Evolutionary conservation across 305 asterid genomes (phyloP), one percentile per base, ranked within the genome.

Genomic region (Ruellia speciosa): DNA sequence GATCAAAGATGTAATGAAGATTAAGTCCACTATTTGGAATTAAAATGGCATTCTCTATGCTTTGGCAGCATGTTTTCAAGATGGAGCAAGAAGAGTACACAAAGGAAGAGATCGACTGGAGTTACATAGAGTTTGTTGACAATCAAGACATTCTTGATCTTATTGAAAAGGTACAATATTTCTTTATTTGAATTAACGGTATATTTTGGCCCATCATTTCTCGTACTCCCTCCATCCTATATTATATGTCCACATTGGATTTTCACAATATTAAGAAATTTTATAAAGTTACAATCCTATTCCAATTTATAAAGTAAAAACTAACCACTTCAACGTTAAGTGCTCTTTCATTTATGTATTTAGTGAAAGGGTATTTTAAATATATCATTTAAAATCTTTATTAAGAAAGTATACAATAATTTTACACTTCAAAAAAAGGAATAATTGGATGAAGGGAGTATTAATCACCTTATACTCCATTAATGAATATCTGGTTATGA

Each of bases 61-160:
- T 51, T 9, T 49, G 54, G 66, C 92, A 87, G 96, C 96, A 85
- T 62, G 90, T 87, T 72, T 87, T 87, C 75, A 84, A 87, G 80
- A 82, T 84, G 94, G 96, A 87, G 69, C 96, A 87, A 81, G 94
- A 87, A 74, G 96, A 87, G 75, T 87, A 87, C 67, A 72, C 83
- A 34, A 84, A 80, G 64, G 96, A 87, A 77, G 94, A 84, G 70
- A 87, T 87, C 69, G 85, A 87, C 59, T 87, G 96, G 96, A 87
- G 96, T 74, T 87, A 87, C 67, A 85, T 87, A 59, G 96, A 82
- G 54, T 84, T 87, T 65, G 60, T 82, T 41, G 96, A 87, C 74
- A 87, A 87, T 78, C 94, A 84, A 75, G 94, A 87, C 64, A 77
- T 87, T 71, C 94, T 87, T 47, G 96, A 87, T 81, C 94, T 87